Conservation (phyloP, 2,329 filamentous ascomycete species). For the Monosporascus sp. region DNA sequence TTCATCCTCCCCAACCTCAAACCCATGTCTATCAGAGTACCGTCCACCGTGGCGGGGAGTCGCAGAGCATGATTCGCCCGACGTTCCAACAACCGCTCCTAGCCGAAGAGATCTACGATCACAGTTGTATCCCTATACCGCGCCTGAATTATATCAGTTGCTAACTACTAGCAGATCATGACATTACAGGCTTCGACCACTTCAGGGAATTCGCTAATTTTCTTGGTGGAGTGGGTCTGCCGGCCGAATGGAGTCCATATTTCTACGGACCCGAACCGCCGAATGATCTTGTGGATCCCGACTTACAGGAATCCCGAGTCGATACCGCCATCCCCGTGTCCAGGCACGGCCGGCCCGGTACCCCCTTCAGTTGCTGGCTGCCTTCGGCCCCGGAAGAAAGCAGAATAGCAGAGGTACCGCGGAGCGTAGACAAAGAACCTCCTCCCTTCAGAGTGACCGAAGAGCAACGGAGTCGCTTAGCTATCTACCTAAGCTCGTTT, state of each 20-base stretch:
- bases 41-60: neutral
- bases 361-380: slow-evolving; percentile 32
- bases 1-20: slow-evolving; percentile 1
- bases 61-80: neutral
- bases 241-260: slow-evolving; percentile 33
- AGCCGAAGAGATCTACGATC: neutral
- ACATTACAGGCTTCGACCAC: slow-evolving; percentile 19
- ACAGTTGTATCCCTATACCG: neutral
- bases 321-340: slow-evolving; percentile 7
- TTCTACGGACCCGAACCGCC: slow-evolving; percentile 23
- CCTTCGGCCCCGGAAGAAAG: slow-evolving; percentile 29
- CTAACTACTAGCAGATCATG: slow-evolving; percentile 8
- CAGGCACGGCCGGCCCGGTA: slow-evolving; percentile 20
- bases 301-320: slow-evolving; percentile 8
- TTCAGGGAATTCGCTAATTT: slow-evolving; percentile 34
- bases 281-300: slow-evolving; percentile 16
- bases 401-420: slow-evolving; percentile 15
- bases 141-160: too few species aligned
- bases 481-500: slow-evolving; percentile 19
- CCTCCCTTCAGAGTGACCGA: slow-evolving; percentile 21
- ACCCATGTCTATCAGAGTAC: neutral
- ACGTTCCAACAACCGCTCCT: neutral
- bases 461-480: slow-evolving; percentile 26
- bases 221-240: slow-evolving; percentile 31
- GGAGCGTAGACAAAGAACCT: slow-evolving; percentile 3